Base-by-base conservation (phyloP, 2,329 filamentous ascomycete genomes). In the Botryotinia calthae region DNA sequence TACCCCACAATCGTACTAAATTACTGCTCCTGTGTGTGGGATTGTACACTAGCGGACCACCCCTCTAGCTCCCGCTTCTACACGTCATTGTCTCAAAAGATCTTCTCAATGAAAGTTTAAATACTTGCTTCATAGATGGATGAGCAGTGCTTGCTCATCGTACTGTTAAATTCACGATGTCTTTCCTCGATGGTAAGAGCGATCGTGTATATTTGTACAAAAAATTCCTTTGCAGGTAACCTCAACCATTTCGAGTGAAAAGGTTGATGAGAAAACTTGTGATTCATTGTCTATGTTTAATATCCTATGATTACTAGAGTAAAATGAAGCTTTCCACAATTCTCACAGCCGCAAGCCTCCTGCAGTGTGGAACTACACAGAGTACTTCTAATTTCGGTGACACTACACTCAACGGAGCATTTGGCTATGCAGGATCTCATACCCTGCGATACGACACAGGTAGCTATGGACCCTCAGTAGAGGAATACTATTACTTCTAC, bases 401-500 rank as follows among this genome's bases (percentile, higher is more conserved):
- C 42, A 61, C 74, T 25, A 70, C n/a, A 40, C 9, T 72, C 7
- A 75, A 74, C 56, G 65, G 72, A 20, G 76, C 73, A 5, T 74
- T 74, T 44, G 48, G 56, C 14, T 72, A 72, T 28, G 56, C 56
- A 12, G 73, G 75, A 9, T 37, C 74, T 34, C 69, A 65, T n/a
- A 75, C 72, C 56, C 78, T 86, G 1, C 80, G 84, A 48, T 79
- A 83, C 10, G 84, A 86, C 74, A 83, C 83, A 71, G n/a, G 51
- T 56, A 56, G n/a, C n/a, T 56, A 28, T 56, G 51, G 51, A 4
- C 84, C 84, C 1, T 75, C 79, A 2, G 78, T 86, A 5, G 85
- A 86, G 75, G 84, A 86, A 74, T 82, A 83, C 54, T 84, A 86
- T 75, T 86, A 85, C 76, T 86, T 82, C 76, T 84, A 84, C 72